Base-by-base conservation (phyloP, 306 rosid genomes). In the Luffa aegyptiaca region DNA sequence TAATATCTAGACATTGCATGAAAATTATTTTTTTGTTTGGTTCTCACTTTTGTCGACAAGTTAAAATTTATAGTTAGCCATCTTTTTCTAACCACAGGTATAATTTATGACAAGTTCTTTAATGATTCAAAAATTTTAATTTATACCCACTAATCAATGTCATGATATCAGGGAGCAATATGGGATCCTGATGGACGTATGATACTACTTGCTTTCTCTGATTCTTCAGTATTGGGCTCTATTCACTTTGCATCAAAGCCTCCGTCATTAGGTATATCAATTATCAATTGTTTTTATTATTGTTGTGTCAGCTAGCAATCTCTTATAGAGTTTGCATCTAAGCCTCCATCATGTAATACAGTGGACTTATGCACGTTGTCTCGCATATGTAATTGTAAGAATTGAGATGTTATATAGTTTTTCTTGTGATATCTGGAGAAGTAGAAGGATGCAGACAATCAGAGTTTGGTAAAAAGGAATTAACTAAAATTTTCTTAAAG, bases 171-270 rank as follows among this genome's bases (percentile, higher is more conserved):
- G 98, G 91, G 95, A 84, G 98, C 95, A 77, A 88, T 90, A 52
- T 95, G 98, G 98, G 98, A 92, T 86, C 97, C 97, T 79, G 98
- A 92, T 85, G 97, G 97, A 70, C 92, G 84, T 16, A 91, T 94
- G 97, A 87, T 91, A 85, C 89, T 94, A 80, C 94, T 94, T 80
- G 92, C 96, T 37, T 92, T 94, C 86, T 91, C 97, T 69, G 83
- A 84, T 83, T 94, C 98, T 53, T 89, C 97, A 84, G 88, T 88
- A 37, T 86, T 94, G 90, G 97, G 97, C 68, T 94, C 98, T 31
- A 84, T 92, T 87, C 98, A 94, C 85, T 94, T 94, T 79, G 92
- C 98, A 79, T 92, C 98, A 45, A 94, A 94, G 90, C 98, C 98
- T 75, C 98, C 98, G 76, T 90, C 93, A 21, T 81, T 94, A 77